Evolutionary conservation across 2,329 filamentous ascomycete genomes (phyloP).

Genomic region (Colletotrichum endophyticum): DNA sequence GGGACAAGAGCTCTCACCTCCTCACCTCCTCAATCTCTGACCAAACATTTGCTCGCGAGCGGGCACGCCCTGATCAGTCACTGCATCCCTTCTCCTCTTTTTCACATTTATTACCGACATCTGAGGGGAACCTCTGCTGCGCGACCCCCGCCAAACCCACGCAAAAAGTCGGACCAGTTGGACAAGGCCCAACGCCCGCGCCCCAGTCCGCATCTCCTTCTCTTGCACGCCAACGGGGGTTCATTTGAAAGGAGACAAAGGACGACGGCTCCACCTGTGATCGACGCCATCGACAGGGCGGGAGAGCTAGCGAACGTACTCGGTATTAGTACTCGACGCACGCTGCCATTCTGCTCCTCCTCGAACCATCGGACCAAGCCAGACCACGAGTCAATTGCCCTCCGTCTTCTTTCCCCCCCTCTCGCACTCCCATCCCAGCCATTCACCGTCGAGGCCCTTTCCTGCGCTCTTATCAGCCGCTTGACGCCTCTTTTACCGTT

Average conservation of each 20-base stretch:
- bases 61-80: neutral
- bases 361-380: slow-evolving; percentile 1
- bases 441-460: neutral
- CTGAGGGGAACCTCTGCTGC: slow-evolving; percentile 2
- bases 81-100: slow-evolving; percentile 14
- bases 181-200: neutral
- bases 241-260: slow-evolving; percentile 22
- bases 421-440: neutral
- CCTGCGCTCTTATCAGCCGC: neutral
- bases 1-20: neutral
- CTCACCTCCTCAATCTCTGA: slow-evolving; percentile 10
- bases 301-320: slow-evolving; percentile 5
- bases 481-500: neutral
- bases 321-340: slow-evolving; percentile 18
- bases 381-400: slow-evolving; percentile 8
- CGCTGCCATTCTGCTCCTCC: neutral
- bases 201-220: neutral
- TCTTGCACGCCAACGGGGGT: slow-evolving; percentile 14
- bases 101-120: slow-evolving; percentile 15
- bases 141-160: slow-evolving; percentile 10
- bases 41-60: slow-evolving; percentile 12
- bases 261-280: slow-evolving; percentile 11
- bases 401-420: neutral
- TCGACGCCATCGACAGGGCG: slow-evolving; percentile 16
- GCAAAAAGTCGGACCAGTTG: neutral